phyloP scores from a whole-genome alignment of 441 rosid genomes.

The Erodium texanum region DNA sequence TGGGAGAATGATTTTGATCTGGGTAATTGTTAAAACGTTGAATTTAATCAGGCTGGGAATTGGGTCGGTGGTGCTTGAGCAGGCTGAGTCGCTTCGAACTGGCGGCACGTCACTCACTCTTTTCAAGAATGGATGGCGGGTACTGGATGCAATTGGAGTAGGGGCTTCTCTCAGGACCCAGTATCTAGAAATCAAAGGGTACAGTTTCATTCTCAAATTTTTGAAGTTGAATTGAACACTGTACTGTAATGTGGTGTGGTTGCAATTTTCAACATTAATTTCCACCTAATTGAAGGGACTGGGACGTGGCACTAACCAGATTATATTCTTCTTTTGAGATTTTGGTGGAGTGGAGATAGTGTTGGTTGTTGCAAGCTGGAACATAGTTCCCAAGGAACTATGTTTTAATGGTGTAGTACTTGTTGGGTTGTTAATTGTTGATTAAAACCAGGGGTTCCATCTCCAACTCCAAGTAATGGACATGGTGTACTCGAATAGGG shows the following conservation, averaged over 20 bases:
- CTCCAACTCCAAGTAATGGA: too few species aligned
- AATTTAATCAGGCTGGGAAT: conserved; percentile 50
- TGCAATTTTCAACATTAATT: too few species aligned
- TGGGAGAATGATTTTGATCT: not conserved
- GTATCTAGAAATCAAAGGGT: conserved; percentile 83
- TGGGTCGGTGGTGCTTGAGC: conserved; percentile 75
- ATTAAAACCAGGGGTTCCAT: too few species aligned
- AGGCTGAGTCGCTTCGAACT: conserved; percentile 77
- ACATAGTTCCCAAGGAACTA: too few species aligned
- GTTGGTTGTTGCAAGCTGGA: too few species aligned
- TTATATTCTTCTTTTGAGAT: not conserved
- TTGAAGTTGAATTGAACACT: too few species aligned
- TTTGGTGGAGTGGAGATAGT: not conserved
- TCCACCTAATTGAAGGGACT: not conserved
- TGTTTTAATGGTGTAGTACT: too few species aligned
- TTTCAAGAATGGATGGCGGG: conserved; percentile 92
- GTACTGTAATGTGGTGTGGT: not conserved
- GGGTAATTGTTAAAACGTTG: too few species aligned
- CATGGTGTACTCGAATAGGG: too few species aligned
- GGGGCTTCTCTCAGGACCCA: conserved; percentile 64
- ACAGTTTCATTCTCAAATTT: conserved; percentile 7
- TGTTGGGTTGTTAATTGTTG: too few species aligned
- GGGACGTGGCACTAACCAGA: not conserved
- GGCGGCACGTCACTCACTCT: conserved; percentile 88
- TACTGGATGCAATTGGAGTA: conserved; percentile 73